These are phyloP conservation scores for Suillus hirtellus DNA, from an alignment of 768 basidiomycete genomes.

Conservation along the genomic window DNA sequence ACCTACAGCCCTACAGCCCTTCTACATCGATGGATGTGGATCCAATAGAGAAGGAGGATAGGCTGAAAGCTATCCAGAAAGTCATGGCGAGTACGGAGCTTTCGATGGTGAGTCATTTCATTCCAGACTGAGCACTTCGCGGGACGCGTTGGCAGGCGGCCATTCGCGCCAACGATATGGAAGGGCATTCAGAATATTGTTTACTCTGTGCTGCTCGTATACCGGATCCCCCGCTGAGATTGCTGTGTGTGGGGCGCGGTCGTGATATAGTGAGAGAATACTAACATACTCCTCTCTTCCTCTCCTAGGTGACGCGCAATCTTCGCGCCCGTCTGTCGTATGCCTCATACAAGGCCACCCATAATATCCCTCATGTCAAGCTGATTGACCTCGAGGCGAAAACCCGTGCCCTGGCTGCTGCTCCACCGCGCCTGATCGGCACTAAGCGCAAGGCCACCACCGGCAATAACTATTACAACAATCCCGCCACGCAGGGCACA, in stretches of 20 bases:
- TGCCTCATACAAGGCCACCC: slow-evolving; percentile 80
- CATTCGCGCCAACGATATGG: slow-evolving; percentile 24
- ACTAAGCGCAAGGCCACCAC: slow-evolving; percentile 55
- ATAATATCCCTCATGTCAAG: slow-evolving; percentile 66
- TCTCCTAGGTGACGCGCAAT: slow-evolving; percentile 70
- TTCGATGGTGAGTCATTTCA: slow-evolving; percentile 64
- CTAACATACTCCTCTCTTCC: slow-evolving; percentile 33
- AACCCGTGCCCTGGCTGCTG: slow-evolving; percentile 42
- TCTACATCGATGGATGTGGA: slow-evolving; percentile 43
- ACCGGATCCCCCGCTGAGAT: slow-evolving; percentile 15
- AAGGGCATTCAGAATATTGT: slow-evolving; percentile 11
- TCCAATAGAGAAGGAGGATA: slow-evolving; percentile 53
- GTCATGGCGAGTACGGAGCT: slow-evolving; percentile 79
- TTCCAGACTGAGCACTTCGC: slow-evolving; percentile 21
- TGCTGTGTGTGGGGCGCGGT: slow-evolving; percentile 15
- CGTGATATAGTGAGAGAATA: slow-evolving; percentile 6
- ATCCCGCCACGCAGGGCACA: slow-evolving; percentile 50
- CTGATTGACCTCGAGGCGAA: slow-evolving; percentile 74
- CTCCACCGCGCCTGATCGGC: slow-evolving; percentile 53
- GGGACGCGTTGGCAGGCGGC: slow-evolving; percentile 49
- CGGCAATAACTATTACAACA: slow-evolving; percentile 49
- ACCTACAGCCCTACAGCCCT: slow-evolving; percentile 47
- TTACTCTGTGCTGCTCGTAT: slow-evolving; percentile 7
- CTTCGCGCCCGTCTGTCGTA: slow-evolving; percentile 80
- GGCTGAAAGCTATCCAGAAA: slow-evolving; percentile 70